These are phyloP conservation scores for Septoria petroselini DNA, from an alignment of 2,329 filamentous ascomycete species.

Conservation along the genomic window DNA sequence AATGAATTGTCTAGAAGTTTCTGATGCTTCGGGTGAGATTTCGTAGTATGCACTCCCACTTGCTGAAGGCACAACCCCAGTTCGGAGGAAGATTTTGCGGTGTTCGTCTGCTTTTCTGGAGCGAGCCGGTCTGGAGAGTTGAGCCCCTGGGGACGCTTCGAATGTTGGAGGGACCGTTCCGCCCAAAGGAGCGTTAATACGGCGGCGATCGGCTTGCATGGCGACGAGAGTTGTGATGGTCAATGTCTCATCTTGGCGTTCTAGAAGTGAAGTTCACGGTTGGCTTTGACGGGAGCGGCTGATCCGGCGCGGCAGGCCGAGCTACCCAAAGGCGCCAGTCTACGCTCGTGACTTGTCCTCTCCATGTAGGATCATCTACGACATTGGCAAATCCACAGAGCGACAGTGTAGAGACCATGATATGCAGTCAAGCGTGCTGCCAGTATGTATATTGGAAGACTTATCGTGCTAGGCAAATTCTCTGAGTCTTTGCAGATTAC, in stretches of 20 bases:
- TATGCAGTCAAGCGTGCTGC: too few relatives aligned
- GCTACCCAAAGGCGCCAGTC: too few relatives aligned
- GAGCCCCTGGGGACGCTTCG: slow-evolving; percentile 49
- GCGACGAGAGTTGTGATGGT: slow-evolving; percentile 9
- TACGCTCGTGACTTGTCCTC: too few relatives aligned
- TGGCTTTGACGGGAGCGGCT: too few relatives aligned
- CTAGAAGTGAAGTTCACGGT: slow-evolving; percentile 8
- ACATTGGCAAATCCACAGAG: too few relatives aligned
- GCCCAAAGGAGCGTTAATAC: slow-evolving; percentile 82
- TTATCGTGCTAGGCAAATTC: too few relatives aligned
- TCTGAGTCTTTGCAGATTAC: too few relatives aligned
- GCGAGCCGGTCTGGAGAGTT: slow-evolving; percentile 52
- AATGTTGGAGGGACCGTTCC: slow-evolving; percentile 73
- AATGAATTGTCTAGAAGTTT: slow-evolving; percentile 45
- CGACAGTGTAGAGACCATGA: too few relatives aligned
- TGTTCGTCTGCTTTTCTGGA: slow-evolving; percentile 66
- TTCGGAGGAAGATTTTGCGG: slow-evolving; percentile 87
- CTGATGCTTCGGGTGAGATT: slow-evolving; percentile 45
- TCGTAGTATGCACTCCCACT: slow-evolving; percentile 88
- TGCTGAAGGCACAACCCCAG: slow-evolving; percentile 86
- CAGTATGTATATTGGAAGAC: too few relatives aligned
- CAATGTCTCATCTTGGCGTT: slow-evolving; percentile 14
- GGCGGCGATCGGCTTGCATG: slow-evolving; percentile 70
- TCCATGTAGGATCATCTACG: too few relatives aligned
- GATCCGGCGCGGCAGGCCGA: too few relatives aligned